phyloP scores from a whole-genome alignment of 306 rosid species.

The Vigna reflexopilosa region DNA sequence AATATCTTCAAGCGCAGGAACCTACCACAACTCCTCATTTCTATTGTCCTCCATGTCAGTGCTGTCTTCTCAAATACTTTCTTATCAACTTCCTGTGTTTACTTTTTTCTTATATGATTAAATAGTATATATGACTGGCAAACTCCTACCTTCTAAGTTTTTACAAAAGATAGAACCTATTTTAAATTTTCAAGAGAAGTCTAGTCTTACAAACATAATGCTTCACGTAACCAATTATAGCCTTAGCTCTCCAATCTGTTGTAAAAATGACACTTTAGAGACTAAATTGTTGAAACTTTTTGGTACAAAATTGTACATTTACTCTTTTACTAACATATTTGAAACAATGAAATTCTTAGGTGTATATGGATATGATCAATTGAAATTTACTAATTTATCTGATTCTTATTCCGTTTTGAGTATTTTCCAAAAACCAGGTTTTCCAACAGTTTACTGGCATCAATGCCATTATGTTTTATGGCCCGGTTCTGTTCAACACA shows the following conservation, averaged over 20 bases:
- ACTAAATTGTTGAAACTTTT: neutral
- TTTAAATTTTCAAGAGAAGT: neutral
- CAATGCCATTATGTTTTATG: conserved; percentile 95
- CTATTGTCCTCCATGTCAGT: conserved; percentile 72
- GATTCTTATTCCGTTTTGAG: conserved; percentile 5
- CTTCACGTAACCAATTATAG: neutral
- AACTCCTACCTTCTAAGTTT: neutral
- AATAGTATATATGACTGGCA: neutral
- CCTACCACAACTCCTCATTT: conserved; percentile 79
- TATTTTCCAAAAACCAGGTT: conserved; percentile 47
- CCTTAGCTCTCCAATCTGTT: neutral
- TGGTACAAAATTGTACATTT: neutral
- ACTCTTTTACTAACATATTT: neutral
- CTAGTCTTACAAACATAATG: neutral
- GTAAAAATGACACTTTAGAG: neutral
- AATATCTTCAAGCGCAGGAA: conserved; percentile 69
- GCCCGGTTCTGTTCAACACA: conserved; percentile 78
- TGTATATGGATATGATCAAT: neutral
- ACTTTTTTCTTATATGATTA: neutral
- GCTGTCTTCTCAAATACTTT: neutral
- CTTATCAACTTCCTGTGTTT: neutral
- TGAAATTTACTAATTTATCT: neutral
- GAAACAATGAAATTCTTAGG: neutral
- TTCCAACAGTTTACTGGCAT: conserved; percentile 87
- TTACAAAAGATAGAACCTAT: neutral